A percentile compares a stretch with the other conserved stretches of the same genome.
phyloP scores from a whole-genome alignment of 2,329 filamentous ascomycete species.

The Calonectria pteridis region DNA sequence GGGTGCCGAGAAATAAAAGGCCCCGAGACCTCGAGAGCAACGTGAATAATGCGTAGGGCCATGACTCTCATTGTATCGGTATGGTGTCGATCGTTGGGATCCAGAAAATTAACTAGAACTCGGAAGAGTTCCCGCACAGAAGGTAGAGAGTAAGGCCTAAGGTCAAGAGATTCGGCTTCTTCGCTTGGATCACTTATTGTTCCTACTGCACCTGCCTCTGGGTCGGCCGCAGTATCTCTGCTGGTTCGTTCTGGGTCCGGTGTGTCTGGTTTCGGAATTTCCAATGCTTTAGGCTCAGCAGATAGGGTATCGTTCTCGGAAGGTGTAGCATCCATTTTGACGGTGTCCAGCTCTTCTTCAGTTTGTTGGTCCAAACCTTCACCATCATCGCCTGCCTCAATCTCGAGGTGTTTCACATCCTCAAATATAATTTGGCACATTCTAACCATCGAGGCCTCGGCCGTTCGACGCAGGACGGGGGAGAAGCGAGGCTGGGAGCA shows the following conservation, averaged over 20 bases:
- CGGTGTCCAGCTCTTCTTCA: constrained; percentile 76
- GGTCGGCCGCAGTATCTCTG: constrained; percentile 66
- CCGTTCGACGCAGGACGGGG: constrained; percentile 88
- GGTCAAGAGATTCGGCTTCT: constrained; percentile 64
- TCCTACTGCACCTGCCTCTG: constrained; percentile 44
- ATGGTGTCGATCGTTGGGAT: constrained; percentile 92
- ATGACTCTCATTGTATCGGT: constrained; percentile 97
- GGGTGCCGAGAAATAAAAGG: constrained; percentile 95
- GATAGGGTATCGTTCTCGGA: constrained; percentile 38
- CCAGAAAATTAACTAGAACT: constrained; percentile 91
- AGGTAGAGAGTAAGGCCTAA: constrained; percentile 92
- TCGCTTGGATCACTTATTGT: constrained; percentile 50
- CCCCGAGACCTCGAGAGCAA: constrained; percentile 94
- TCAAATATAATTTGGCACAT: constrained; percentile 99
- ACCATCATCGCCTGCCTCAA: constrained; percentile 76
- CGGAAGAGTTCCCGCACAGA: constrained; percentile 95
- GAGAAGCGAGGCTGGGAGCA: constrained; percentile 95
- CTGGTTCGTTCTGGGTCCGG: constrained; percentile 50
- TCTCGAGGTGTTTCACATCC: constrained; percentile 84
- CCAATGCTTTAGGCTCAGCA: constrained; percentile 33
- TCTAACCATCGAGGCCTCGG: constrained; percentile 96
- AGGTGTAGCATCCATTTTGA: constrained; percentile 75
- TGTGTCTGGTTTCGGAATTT: constrained; percentile 29
- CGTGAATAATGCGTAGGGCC: constrained; percentile 96
- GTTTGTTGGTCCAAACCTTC: constrained; percentile 75